These are phyloP conservation scores for Colletotrichum neosansevieriae DNA, from an alignment of 2,329 filamentous ascomycete genomes.

Conservation along the genomic window DNA sequence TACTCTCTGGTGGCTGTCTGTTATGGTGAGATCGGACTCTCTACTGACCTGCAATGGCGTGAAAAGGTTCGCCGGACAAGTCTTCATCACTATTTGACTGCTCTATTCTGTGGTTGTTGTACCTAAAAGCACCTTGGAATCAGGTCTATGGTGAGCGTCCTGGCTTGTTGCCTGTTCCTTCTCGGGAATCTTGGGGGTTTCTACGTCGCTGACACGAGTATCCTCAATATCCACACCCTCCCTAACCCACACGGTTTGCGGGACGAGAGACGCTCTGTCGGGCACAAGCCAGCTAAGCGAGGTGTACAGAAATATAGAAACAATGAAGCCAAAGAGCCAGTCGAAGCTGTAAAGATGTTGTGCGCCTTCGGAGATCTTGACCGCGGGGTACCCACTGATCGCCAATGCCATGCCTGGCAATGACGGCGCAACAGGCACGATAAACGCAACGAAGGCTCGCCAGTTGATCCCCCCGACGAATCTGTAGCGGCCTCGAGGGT, in stretches of 20 bases:
- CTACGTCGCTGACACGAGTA: conserved; percentile 18
- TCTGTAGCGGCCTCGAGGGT: conserved; percentile 58
- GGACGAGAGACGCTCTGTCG: conserved; percentile 35
- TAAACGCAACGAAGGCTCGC: conserved; percentile 68
- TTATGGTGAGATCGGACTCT: too few species aligned
- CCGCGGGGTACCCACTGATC: conserved; percentile 48
- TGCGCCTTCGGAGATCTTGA: conserved; percentile 34
- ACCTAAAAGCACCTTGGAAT: neutral
- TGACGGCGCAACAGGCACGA: conserved; percentile 67
- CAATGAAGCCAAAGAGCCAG: conserved; percentile 40
- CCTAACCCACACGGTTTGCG: conserved; percentile 29
- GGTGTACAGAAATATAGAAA: conserved; percentile 33
- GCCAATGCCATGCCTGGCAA: conserved; percentile 65
- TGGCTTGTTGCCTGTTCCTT: conserved; percentile 10
- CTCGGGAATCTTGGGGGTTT: conserved; percentile 31
- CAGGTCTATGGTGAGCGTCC: neutral
- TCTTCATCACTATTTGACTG: too few species aligned
- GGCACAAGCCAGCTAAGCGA: conserved; percentile 36
- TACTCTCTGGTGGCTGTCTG: too few species aligned
- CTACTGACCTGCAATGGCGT: too few species aligned
- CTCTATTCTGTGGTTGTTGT: too few species aligned
- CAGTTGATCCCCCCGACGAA: conserved; percentile 64
- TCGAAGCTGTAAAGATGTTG: conserved; percentile 39
- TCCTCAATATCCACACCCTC: conserved; percentile 18
- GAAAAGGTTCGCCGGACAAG: too few species aligned